Conservation (phyloP, 352 stramenopile species). For the Globisporangium alternatum region DNA sequence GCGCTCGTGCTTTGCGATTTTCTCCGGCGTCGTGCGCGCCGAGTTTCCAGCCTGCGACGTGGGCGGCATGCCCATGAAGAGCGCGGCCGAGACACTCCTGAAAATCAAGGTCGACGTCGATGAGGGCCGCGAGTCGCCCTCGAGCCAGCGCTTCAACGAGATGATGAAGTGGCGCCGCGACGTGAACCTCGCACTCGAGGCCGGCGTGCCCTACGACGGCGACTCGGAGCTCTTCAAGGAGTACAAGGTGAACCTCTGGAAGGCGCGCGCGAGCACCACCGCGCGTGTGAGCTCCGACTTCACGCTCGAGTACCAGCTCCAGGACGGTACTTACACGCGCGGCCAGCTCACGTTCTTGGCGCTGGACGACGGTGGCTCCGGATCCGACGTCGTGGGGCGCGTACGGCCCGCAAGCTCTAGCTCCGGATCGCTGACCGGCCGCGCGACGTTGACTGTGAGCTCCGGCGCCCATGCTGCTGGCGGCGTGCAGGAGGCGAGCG, state of each 20-base stretch:
- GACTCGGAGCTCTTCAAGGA: slow-evolving; percentile 42
- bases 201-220: slow-evolving; percentile 40
- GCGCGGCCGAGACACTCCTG: slow-evolving; percentile 49
- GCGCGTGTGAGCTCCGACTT: slow-evolving; percentile 35
- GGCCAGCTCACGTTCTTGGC: slow-evolving; percentile 23
- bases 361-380: slow-evolving; percentile 11
- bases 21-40: slow-evolving; percentile 41
- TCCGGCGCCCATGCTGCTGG: neutral
- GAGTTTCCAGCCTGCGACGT: slow-evolving; percentile 55
- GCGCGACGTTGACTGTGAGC: neutral
- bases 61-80: slow-evolving; percentile 43
- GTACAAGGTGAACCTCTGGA: slow-evolving; percentile 35
- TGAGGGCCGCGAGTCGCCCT: slow-evolving; percentile 21
- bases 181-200: slow-evolving; percentile 39
- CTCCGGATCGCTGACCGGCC: neutral
- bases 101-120: slow-evolving; percentile 53
- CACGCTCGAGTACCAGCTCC: slow-evolving; percentile 38
- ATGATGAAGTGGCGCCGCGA: slow-evolving; percentile 53
- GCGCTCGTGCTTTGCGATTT: slow-evolving; percentile 46
- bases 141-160: slow-evolving; percentile 40
- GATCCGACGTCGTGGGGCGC: slow-evolving; percentile 17
- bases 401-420: slow-evolving; percentile 15
- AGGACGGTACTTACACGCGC: slow-evolving; percentile 20
- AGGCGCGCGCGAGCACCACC: slow-evolving; percentile 28
- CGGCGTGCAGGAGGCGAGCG: neutral